These are phyloP conservation scores for Chenopodium quinoa DNA, from an alignment of 148 eudicot species.

Conservation along the genomic window DNA sequence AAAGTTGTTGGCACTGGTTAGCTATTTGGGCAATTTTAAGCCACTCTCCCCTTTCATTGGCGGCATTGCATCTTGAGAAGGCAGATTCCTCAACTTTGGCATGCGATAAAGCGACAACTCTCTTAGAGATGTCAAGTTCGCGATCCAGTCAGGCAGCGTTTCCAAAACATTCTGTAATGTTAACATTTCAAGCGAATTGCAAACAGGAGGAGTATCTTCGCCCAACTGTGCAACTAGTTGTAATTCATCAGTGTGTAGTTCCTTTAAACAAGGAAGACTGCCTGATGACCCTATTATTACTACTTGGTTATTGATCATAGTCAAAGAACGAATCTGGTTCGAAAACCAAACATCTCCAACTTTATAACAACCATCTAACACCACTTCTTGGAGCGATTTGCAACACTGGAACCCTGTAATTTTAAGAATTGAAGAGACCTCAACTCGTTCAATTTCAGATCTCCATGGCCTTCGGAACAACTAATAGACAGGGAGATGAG, in stretches of 20 bases:
- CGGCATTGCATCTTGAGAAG: conserved; percentile 8
- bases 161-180: not conserved
- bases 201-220: not conserved
- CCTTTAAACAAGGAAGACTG: conserved; percentile 5
- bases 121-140: not conserved
- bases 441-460: no score
- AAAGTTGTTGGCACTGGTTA: no score
- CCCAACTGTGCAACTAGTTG: not conserved
- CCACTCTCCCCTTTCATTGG: no score
- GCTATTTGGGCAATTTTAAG: no score
- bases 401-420: conserved; percentile 13
- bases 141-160: conserved; percentile 11
- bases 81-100: not conserved
- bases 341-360: not conserved
- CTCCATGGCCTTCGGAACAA: no score
- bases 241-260: not conserved
- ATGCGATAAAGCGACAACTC: not conserved
- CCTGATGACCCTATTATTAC: not conserved
- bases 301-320: no score
- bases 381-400: not conserved
- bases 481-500: no score
- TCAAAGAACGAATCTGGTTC: no score
- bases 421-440: conserved; percentile 6
- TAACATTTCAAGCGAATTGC: not conserved
- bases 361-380: not conserved